Evolutionary conservation across 192 early-diverging fungal species (phyloP), one percentile per base, ranked within the genome.

Genomic region (Jimgerdemannia flammicorona): DNA sequence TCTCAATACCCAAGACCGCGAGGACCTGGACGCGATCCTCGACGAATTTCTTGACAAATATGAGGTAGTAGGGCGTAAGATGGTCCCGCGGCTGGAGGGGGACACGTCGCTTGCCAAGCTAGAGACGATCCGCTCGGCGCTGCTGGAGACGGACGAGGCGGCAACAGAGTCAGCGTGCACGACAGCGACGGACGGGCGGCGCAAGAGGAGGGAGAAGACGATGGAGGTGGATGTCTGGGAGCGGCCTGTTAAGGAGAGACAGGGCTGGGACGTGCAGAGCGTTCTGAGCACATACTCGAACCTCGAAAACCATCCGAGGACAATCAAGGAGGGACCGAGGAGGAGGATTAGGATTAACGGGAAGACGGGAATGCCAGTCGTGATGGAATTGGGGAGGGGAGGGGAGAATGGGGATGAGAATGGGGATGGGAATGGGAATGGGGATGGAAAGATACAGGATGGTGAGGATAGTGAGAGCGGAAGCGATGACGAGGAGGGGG

Each of bases 231-330:
- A 90, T 10, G 43, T 77, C 18, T 71, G 49, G 49, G 84, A 87
- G 66, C 78, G 76, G 66, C 81, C 81, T 67, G 75, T 84, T 10
- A 87, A 87, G 59, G 80, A 90, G 73, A 78, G 89, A 43, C 90
- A 91, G 65, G 79, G 80, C 43, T 99, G 97, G 97, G 97, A 99
- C 87, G 93, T 92, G 73, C 92, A 99, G 84, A 92, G 93, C 40
- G 91, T 99, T 39, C 79, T 97, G 44, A 91, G 90, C 54, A 97
- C 95, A 3, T 96, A 97, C 82, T 95, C 95, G 65, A 97, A 96
- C 81, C 87, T 97, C 72, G 96, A 98, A 78, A 98, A 99, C 80
- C 93, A 95, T 71, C 96, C 97, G 4, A 82, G 84, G 42, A 78
- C 94, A 63, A 97, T 99, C 78, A 81, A 86, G 49, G 95, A 96